Base-by-base conservation (phyloP, 2,329 filamentous ascomycete species). In the Torrubiellomyces zombiae region DNA sequence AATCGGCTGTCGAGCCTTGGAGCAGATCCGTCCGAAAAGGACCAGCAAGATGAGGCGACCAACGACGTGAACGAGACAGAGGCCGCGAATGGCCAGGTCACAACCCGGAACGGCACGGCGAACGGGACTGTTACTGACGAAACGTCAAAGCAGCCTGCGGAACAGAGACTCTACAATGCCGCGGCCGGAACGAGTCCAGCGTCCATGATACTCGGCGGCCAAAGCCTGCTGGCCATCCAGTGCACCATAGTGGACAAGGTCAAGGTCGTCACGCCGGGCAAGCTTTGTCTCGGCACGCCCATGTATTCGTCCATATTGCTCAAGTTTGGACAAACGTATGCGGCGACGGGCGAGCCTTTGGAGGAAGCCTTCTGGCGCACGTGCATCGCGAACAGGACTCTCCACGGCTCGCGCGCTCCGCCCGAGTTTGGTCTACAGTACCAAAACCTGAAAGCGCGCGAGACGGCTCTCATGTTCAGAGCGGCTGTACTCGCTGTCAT, bases 351-450 rank as follows among this genome's bases (percentile, higher is more conserved):
- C 15, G 27, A 29, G 13, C 16, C 29, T 14, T 22, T 24, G 9
- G 18, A 21, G 6, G 29, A 32, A 20, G 29, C 29, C n/a, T 14
- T 29, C 3, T 32, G 29, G 27, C 29, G 29, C 7, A 32, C 27
- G 11, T 11, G 29, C 15, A 23, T 27, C 12, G 29, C 19, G 7
- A 32, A 32, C 24, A 20, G 27, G 17, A 29, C 29, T 16, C 24
- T 24, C 9, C 18, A 21, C 15, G 29, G 27, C 5, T 23, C 20
- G 14, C 21, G 9, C 9, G 27, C 27, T 6, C 27, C 27, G 9
- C 22, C 27, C 2, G 27, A 24, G 12, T 32, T 26, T 12, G 27
- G 17, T 10, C 6, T 17, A 18, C 29, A 29, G 15, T 32, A 32
- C 15, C 19, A 29, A 22, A 27, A 23, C 16, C 23, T 29, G 18